Evolutionary conservation across 371 early-diverging fungal species (phyloP).

Genomic region (Coemansia sp.): DNA sequence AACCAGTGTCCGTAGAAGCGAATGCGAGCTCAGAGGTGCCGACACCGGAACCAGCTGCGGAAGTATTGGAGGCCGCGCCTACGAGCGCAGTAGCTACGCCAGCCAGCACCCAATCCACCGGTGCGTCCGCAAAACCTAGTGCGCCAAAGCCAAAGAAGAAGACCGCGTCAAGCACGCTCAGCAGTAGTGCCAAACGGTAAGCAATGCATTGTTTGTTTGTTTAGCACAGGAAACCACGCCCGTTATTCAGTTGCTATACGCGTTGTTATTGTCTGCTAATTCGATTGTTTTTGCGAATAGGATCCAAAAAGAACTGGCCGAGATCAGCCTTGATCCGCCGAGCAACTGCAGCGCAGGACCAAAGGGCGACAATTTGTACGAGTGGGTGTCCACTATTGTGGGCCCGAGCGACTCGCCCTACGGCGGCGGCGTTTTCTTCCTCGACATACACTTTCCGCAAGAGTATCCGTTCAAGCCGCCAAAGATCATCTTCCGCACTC

Average conservation of each 20-base stretch:
- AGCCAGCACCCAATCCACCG: neutral
- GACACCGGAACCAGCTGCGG: neutral
- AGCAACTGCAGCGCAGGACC: conserved; percentile 95
- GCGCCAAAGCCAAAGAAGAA: conserved; percentile 32
- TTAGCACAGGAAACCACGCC: neutral
- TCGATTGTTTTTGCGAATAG: conserved; percentile 50
- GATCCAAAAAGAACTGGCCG: conserved; percentile 93
- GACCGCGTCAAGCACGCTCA: conserved; percentile 40
- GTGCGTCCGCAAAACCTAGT: conserved; percentile 3
- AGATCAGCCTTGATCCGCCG: conserved; percentile 93
- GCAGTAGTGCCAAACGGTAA: conserved; percentile 65
- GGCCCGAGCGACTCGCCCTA: conserved; percentile 88
- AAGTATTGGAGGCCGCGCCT: neutral
- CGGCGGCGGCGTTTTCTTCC: conserved; percentile 72
- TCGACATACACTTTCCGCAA: conserved; percentile 78
- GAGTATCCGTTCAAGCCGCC: conserved; percentile 97
- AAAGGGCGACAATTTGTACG: conserved; percentile 92
- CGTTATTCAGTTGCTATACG: neutral
- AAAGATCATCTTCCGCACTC: conserved; percentile 82
- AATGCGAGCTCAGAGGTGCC: neutral
- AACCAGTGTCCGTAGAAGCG: neutral
- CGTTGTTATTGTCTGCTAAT: neutral
- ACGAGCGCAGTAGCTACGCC: neutral
- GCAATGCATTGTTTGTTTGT: neutral
- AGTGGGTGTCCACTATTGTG: conserved; percentile 93